Evolutionary conservation across 768 basidiomycete species (phyloP), one percentile per base, ranked within the genome.

Genomic region (Lentinus brumalis): DNA sequence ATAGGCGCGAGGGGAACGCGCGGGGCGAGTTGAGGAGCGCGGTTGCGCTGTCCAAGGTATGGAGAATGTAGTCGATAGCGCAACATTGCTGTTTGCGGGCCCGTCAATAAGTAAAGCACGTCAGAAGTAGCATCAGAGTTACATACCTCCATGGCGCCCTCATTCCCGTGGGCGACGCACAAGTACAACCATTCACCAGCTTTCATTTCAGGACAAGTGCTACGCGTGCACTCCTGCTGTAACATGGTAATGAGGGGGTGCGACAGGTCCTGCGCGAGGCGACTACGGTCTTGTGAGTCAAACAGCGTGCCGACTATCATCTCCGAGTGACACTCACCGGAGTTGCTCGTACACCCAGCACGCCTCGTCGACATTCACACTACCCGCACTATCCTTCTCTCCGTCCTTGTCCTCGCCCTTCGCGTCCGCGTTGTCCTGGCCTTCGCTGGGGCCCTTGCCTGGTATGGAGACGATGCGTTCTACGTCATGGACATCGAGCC

Each of bases 161-260:
- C 91, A 68, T 87, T 92, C 21, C 92, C 94, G 74, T 98, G 95
- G 0, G 94, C 96, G 41, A 96, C 94, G 66, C 96, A 98, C 6
- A 98, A 77, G 75, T 97, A 98, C 31, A 93, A 81, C 96, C 96
- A 98, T 78, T 98, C 94, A 57, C 92, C 93, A n/a, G 96, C 95
- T 74, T 96, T 96, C 96, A 99, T 99, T 76, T 96, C 89, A 1
- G 95, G 93, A 79, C 96, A 99, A 10, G 89, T 85, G 39, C 82
- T 76, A 41, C 92, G 85, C 12, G 88, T 92, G 71, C 96, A 98
- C 72, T 93, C 92, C 66, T 89, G 86, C 71, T 94, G 93, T 42
- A 95, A 77, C 70, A 86, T 87, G 1, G 89, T 91, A 49, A 96
- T 91, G 44, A 94, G 80, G 5, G 93, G 92, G 67, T 93, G 88